These are phyloP conservation scores for Miamiensis avidus DNA, from an alignment of 169 alveolate species.

Conservation along the genomic window DNA sequence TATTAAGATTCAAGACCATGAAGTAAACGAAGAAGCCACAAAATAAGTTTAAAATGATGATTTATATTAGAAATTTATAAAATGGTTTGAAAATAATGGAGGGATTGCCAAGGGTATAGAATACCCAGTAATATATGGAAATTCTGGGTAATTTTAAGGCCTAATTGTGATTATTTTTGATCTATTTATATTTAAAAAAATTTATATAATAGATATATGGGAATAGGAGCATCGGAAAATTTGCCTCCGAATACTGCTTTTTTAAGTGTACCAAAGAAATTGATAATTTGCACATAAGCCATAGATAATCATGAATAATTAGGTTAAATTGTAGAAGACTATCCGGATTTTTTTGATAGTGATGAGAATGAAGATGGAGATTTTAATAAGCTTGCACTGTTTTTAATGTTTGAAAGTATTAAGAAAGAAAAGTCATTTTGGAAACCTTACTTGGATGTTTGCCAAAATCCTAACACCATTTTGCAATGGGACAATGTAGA, in stretches of 20 bases:
- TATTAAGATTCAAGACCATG: neutral
- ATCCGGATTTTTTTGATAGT: conserved; percentile 4
- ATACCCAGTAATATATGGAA: conserved; percentile 48
- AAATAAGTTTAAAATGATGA: conserved; percentile 24
- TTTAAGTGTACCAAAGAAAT: conserved; percentile 29
- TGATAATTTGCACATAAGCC: conserved; percentile 24
- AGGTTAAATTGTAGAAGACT: neutral
- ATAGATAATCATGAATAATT: conserved; percentile 1
- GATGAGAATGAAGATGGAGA: conserved; percentile 10
- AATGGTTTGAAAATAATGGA: conserved; percentile 36
- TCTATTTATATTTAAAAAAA: no score
- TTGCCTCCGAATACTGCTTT: conserved; percentile 28
- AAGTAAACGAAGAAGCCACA: conserved; percentile 24
- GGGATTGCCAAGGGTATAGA: conserved; percentile 28
- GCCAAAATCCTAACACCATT: conserved; percentile 38
- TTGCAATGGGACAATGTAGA: conserved; percentile 38
- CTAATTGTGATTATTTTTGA: no score
- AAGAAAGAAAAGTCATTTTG: conserved; percentile 48
- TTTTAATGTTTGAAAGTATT: conserved; percentile 41
- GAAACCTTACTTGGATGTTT: conserved; percentile 50
- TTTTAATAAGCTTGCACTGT: conserved; percentile 23
- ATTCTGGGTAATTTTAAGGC: conserved; percentile 2
- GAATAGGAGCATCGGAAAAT: conserved; percentile 32
- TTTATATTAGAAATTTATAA: neutral
- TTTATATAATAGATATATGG: conserved; percentile 4